phyloP scores from a whole-genome alignment of 805 yeast species.

The Isabelozyma gotoi region DNA sequence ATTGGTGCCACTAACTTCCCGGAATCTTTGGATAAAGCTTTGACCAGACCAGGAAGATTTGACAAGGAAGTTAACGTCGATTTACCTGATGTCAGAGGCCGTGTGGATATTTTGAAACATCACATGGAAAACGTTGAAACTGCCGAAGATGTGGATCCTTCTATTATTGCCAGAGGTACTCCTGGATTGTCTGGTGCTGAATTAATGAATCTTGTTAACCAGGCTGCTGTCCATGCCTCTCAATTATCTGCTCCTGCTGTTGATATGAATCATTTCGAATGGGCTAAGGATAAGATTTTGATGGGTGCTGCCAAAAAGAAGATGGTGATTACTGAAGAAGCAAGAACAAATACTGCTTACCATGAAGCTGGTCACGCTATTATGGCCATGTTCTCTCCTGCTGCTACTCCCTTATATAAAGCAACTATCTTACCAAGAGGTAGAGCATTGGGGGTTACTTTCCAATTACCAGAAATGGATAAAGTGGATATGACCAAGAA shows the following conservation, averaged over 20 bases:
- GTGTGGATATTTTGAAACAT: slow-evolving; percentile 86
- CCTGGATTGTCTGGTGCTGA: slow-evolving; percentile 99
- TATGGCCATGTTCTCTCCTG: slow-evolving; percentile 91
- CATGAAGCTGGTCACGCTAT: slow-evolving; percentile 99
- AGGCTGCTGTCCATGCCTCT: slow-evolving; percentile 97
- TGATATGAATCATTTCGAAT: slow-evolving; percentile 88
- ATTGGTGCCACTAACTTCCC: slow-evolving; percentile 99
- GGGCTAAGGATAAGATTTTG: slow-evolving; percentile 98
- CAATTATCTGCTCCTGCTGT: slow-evolving; percentile 89
- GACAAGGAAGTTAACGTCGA: slow-evolving; percentile 95
- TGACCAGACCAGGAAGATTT: slow-evolving; percentile 97
- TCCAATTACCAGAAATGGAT: slow-evolving; percentile 97
- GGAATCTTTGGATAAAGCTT: slow-evolving; percentile 92
- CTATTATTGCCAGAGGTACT: slow-evolving; percentile 92
- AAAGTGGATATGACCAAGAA: slow-evolving; percentile 88
- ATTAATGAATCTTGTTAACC: slow-evolving; percentile 90
- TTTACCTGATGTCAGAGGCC: slow-evolving; percentile 96
- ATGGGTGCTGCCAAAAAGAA: slow-evolving; percentile 98
- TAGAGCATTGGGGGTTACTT: slow-evolving; percentile 92
- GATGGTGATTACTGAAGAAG: slow-evolving; percentile 95
- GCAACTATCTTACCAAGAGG: slow-evolving; percentile 98
- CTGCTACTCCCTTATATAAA: slow-evolving; percentile 93
- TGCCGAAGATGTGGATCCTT: slow-evolving; percentile 81
- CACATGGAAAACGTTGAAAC: slow-evolving; percentile 90
- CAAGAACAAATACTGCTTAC: slow-evolving; percentile 90